phyloP scores from a whole-genome alignment of 1,284 basidiomycete species.

The Ganoderma lingzhi region DNA sequence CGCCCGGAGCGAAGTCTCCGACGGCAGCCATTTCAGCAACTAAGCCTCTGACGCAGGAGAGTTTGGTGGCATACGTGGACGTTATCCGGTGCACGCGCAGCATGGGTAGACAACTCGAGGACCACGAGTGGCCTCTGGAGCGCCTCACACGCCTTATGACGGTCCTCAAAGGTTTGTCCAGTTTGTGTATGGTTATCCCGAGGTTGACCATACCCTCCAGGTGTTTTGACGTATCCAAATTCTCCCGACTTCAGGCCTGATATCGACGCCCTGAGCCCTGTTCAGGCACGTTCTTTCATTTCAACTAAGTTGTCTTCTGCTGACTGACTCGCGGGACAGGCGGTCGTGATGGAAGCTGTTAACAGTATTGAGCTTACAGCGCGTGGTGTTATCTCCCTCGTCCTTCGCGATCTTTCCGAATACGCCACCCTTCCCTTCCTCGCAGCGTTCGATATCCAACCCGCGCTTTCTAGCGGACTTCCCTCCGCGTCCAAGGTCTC shows the following conservation, averaged over 20 bases:
- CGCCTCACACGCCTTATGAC: conserved; percentile 74
- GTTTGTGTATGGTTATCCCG: conserved; percentile 32
- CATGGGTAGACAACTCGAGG: conserved; percentile 55
- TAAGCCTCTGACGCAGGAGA: conserved; percentile 85
- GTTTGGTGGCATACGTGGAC: conserved; percentile 82
- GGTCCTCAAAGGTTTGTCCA: conserved; percentile 73
- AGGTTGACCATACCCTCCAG: conserved; percentile 44
- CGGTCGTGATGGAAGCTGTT: conserved; percentile 76
- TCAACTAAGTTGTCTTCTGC: background rate
- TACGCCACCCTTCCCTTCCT: conserved; percentile 87
- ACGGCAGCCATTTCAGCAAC: conserved; percentile 26
- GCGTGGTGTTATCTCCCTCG: conserved; percentile 70
- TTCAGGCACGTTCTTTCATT: conserved; percentile 64
- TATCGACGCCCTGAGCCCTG: conserved; percentile 82
- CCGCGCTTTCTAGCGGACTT: conserved; percentile 28
- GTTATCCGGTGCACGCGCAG: conserved; percentile 69
- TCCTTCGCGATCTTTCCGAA: conserved; percentile 87
- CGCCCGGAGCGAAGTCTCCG: conserved; percentile 16
- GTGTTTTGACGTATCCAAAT: conserved; percentile 80
- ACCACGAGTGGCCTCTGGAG: conserved; percentile 69
- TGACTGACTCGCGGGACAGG: conserved; percentile 47
- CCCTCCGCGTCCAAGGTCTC: conserved; percentile 46
- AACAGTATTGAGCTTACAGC: conserved; percentile 70
- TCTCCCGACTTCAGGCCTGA: conserved; percentile 92
- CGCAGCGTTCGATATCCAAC: conserved; percentile 70